phyloP scores from a whole-genome alignment of 495 filamentous ascomycete species.

The Talaromyces wortmannii region DNA sequence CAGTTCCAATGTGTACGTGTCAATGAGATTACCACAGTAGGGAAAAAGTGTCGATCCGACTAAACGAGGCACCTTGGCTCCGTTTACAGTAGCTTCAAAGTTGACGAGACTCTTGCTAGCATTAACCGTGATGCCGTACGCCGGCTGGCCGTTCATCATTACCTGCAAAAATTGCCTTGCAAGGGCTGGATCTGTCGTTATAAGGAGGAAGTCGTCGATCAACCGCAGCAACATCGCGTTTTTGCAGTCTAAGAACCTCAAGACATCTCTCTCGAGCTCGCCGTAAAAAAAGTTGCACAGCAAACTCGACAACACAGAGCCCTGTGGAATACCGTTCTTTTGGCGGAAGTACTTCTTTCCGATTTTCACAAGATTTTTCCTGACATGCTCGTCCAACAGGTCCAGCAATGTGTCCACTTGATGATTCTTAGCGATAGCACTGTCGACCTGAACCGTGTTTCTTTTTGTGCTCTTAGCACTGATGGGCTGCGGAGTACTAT shows the following conservation, averaged over 20 bases:
- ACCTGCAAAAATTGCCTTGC: conserved; percentile 64
- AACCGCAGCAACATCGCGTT: conserved; percentile 69
- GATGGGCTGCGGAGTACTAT: conserved; percentile 45
- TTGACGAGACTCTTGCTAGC: conserved; percentile 77
- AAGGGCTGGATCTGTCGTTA: conserved; percentile 60
- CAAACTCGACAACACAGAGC: conserved; percentile 75
- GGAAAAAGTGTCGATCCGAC: conserved; percentile 55
- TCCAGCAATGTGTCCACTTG: conserved; percentile 54
- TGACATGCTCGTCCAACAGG: conserved; percentile 69
- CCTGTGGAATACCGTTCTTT: conserved; percentile 85
- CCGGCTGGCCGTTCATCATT: conserved; percentile 72
- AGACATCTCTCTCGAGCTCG: conserved; percentile 62
- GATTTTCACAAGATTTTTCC: conserved; percentile 77
- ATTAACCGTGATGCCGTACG: conserved; percentile 77
- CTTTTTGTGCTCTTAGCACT: conserved; percentile 31
- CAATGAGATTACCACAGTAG: conserved; percentile 77
- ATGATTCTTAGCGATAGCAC: conserved; percentile 42
- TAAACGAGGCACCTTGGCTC: conserved; percentile 43
- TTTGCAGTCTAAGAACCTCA: conserved; percentile 56
- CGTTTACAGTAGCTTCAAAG: conserved; percentile 61
- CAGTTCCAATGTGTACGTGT: conserved; percentile 72
- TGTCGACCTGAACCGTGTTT: conserved; percentile 72
- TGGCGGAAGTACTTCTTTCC: conserved; percentile 88
- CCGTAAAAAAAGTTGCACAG: conserved; percentile 96
- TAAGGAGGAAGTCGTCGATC: conserved; percentile 87